Percentiles rank a stretch among this genome's conserved stretches.
These are phyloP conservation scores for Tetrahymena malaccensis DNA, from an alignment of 73 alveolate species.

Conservation along the genomic window DNA sequence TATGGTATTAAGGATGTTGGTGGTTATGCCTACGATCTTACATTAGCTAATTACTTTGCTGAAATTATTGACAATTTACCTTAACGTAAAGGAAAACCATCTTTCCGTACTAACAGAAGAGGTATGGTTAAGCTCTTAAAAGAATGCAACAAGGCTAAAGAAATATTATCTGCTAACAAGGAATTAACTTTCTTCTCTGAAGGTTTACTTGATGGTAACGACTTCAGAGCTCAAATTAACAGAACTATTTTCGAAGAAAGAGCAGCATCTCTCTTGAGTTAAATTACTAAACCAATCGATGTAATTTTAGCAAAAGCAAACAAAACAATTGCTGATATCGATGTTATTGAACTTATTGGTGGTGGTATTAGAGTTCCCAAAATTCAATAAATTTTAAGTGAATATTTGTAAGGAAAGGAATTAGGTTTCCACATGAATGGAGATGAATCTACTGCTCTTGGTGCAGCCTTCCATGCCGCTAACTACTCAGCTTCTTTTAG, in stretches of 20 bases:
- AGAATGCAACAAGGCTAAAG: slow-evolving; percentile 64
- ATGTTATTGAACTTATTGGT: slow-evolving; percentile 87
- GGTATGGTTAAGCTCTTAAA: slow-evolving; percentile 50
- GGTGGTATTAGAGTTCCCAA: slow-evolving; percentile 95
- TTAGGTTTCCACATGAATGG: slow-evolving; percentile 95
- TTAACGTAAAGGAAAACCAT: slow-evolving; percentile 22
- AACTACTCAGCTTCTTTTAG: slow-evolving; percentile 54
- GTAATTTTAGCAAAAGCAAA: slow-evolving; percentile 61
- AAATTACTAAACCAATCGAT: slow-evolving; percentile 69
- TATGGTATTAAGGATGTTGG: slow-evolving; percentile 43
- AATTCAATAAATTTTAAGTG: slow-evolving; percentile 65
- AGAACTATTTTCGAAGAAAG: slow-evolving; percentile 76
- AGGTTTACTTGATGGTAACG: slow-evolving; percentile 72
- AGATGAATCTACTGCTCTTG: slow-evolving; percentile 96
- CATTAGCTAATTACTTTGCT: slow-evolving; percentile 39
- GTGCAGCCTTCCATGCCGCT: slow-evolving; percentile 94
- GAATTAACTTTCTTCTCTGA: slow-evolving; percentile 61
- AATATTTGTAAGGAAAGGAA: slow-evolving; percentile 55
- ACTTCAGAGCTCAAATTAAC: slow-evolving; percentile 54
- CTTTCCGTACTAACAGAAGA: slow-evolving; percentile 37
- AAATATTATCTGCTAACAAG: slow-evolving; percentile 91
- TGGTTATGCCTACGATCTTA: slow-evolving; percentile 48
- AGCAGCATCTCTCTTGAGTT: slow-evolving; percentile 31
- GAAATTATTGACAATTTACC: slow-evolving; percentile 28
- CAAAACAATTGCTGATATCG: slow-evolving; percentile 58